Evolutionary conservation across 208 protist species (phyloP).

Genomic region (Wallacemonas sp.): DNA sequence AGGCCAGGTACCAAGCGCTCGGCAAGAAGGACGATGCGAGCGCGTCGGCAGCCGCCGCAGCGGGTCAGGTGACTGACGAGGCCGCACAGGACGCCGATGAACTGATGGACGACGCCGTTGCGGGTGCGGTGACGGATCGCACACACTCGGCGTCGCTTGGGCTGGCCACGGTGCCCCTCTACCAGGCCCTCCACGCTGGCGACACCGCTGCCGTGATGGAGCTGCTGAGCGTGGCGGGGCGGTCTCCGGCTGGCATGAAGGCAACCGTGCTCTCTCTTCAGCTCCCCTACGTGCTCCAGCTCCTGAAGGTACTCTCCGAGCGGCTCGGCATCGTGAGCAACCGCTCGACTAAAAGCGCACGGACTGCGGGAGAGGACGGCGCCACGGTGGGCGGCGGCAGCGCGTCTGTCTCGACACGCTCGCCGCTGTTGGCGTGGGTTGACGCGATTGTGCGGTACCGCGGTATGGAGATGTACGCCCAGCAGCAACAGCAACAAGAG

Average conservation of each 20-base stretch:
- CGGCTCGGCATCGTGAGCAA: conserved; percentile 50
- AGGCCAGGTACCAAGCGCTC: conserved; percentile 18
- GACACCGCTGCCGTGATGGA: conserved; percentile 81
- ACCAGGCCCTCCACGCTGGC: conserved; percentile 83
- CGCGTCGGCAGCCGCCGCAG: neutral
- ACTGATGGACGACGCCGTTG: too few relatives aligned
- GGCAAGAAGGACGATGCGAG: conserved; percentile 14
- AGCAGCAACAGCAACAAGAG: conserved; percentile 35
- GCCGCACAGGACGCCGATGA: neutral
- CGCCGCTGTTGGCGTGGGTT: conserved; percentile 77
- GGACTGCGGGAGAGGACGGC: neutral
- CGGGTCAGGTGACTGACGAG: neutral
- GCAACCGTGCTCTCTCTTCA: conserved; percentile 71
- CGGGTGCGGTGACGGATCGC: neutral
- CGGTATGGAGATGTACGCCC: conserved; percentile 75
- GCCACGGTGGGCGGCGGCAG: conserved; percentile 40
- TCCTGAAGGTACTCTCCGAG: conserved; percentile 68
- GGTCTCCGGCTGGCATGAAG: conserved; percentile 50
- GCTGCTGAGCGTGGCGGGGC: conserved; percentile 67
- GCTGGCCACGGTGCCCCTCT: conserved; percentile 80
- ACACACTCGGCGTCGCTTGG: conserved; percentile 40
- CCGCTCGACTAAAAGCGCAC: neutral
- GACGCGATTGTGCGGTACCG: conserved; percentile 76
- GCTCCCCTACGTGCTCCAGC: conserved; percentile 74
- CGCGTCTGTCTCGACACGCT: conserved; percentile 45